These are phyloP conservation scores for Ophiosphaerella korrae DNA, from an alignment of 2,329 filamentous ascomycete species.

Conservation along the genomic window DNA sequence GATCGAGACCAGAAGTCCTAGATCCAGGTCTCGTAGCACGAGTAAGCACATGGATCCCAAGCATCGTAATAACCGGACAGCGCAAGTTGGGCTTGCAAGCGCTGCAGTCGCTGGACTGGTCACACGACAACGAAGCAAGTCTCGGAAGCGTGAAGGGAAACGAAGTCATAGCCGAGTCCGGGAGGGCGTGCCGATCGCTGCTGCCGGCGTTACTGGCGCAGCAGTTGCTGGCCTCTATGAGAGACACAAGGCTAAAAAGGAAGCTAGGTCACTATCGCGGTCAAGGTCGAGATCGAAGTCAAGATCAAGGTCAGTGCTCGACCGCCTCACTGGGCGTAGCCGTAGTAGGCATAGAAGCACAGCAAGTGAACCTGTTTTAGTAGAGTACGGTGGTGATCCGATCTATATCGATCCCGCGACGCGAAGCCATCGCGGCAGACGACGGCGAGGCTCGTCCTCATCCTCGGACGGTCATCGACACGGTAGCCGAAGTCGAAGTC, in stretches of 20 bases:
- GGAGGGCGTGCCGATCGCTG: conserved; percentile 64
- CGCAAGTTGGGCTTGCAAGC: conserved; percentile 65
- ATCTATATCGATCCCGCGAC: conserved; percentile 60
- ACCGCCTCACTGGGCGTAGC: conserved; percentile 43
- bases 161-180: conserved; percentile 62
- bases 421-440: conserved; percentile 37
- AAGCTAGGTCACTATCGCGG: conserved; percentile 54
- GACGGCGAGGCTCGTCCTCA: conserved; percentile 52
- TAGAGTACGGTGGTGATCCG: conserved; percentile 68
- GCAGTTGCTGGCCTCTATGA: conserved; percentile 67
- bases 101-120: conserved; percentile 67
- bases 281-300: conserved; percentile 46
- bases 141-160: conserved; percentile 57
- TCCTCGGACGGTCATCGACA: conserved; percentile 47
- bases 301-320: conserved; percentile 54
- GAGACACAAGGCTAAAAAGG: conserved; percentile 65
- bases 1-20: conserved; percentile 26
- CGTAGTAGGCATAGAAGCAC: conserved; percentile 49
- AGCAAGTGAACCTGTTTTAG: conserved; percentile 58
- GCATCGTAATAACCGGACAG: conserved; percentile 64
- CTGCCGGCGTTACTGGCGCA: conserved; percentile 65
- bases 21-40: conserved; percentile 50
- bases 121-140: conserved; percentile 63
- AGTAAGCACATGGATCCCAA: conserved; percentile 51
- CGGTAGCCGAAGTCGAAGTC: conserved; percentile 46